Evolutionary conservation across 352 stramenopile species (phyloP).

Genomic region (Globisporangium megalacanthum): DNA sequence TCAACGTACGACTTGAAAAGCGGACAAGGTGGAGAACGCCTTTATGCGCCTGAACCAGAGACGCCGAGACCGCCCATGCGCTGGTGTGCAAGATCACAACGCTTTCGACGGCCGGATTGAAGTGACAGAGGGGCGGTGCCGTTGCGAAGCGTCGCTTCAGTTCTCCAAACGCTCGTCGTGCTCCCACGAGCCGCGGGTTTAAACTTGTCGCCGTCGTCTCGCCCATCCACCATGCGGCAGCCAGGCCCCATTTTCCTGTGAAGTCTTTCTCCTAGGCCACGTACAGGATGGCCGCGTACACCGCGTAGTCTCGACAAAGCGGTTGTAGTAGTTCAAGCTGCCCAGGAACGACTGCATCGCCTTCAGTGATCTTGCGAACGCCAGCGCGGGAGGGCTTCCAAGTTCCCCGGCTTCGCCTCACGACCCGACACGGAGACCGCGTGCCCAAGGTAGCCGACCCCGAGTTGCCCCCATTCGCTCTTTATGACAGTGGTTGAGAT

Average conservation of each 20-base stretch:
- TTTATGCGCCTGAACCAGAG: slow-evolving; percentile 30
- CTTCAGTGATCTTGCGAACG: background rate
- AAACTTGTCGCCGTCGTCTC: background rate
- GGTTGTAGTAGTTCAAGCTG: background rate
- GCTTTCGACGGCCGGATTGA: no score
- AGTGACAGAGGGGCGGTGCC: background rate
- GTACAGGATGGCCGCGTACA: background rate
- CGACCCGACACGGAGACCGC: slow-evolving; percentile 4
- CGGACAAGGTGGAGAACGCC: background rate
- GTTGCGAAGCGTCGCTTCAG: background rate
- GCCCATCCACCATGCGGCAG: no score
- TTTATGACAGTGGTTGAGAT: slow-evolving; percentile 19
- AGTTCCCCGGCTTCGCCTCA: slow-evolving; percentile 1
- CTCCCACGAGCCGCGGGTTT: background rate
- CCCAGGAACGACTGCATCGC: background rate
- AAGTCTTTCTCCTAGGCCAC: background rate
- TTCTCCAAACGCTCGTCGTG: background rate
- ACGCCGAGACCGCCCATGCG: background rate
- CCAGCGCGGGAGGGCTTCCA: background rate
- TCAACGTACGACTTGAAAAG: slow-evolving; percentile 5
- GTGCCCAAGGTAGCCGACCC: slow-evolving; percentile 17
- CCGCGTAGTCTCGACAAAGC: background rate
- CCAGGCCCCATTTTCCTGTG: background rate
- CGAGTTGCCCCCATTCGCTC: slow-evolving; percentile 7
- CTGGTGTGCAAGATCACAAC: background rate